Base-by-base conservation (phyloP, 331 rosid species). In the Quercus phellos region DNA sequence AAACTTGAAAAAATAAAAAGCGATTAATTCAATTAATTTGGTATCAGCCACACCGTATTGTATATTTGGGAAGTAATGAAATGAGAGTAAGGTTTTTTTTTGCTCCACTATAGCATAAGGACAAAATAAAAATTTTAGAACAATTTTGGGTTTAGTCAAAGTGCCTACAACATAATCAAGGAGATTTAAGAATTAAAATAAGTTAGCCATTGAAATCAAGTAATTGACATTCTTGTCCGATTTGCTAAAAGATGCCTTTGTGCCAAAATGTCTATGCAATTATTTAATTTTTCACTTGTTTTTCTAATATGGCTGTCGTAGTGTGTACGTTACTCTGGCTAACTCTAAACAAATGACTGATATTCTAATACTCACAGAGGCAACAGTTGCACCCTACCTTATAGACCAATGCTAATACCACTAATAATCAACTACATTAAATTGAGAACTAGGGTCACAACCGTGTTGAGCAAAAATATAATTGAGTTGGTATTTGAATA, bases 281-380 rank as follows among this genome's bases (percentile, higher is more conserved):
- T 66, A 34, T 32, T 18, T 69, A 68, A 0, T 22, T 46, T 68
- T 1, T 70, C 11, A n/a, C 5, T 46, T 14, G 21, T 38, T 24
- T 43, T 22, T 70, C n/a, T 38, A 16, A 26, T 46, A 12, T 46
- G 5, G 32, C 50, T 42, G 56, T 22, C 34, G 11, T 12, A 50
- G 26, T 24, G 19, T 5, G 34, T 26, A 46, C 24, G 74, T 19
- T 70, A 22, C 74, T 11, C 50, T 5, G 32, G 74, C 58, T 38
- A 70, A 51, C 56, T n/a, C 64, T 43, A 14, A 16, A 54, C 34
- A 78, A 71, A 55, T 38, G 11, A 56, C 26, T 26, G n/a, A 51
- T 51, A 34, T 55, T 22, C 43, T n/a, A 50, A 27, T 74, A 50
- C 50, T 85, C 85, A 80, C 83, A 74, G n/a, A 73, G 58, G 53